Conservation (phyloP, 208 protist genomes). For the Leishmania gerbilli region DNA sequence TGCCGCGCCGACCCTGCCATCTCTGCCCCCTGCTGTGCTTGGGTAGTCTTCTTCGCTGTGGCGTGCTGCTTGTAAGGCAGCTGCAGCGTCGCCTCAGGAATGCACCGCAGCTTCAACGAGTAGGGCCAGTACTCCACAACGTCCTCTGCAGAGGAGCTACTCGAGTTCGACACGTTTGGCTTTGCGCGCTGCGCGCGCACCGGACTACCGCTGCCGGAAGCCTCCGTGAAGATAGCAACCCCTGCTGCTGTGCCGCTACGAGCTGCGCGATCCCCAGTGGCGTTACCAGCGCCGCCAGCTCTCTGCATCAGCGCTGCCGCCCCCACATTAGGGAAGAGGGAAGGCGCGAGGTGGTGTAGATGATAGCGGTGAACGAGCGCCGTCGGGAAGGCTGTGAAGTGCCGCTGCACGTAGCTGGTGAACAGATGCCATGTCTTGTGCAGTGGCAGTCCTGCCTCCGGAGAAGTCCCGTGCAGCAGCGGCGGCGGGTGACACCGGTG, state of each 20-base stretch:
- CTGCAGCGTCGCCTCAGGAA: constrained; percentile 33
- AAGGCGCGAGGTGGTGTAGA: constrained; percentile 59
- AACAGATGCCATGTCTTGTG: constrained; percentile 66
- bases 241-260: background rate
- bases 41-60: background rate
- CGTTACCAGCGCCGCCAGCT: background rate
- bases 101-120: constrained; percentile 48
- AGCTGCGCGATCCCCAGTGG: background rate
- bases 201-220: background rate
- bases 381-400: constrained; percentile 81
- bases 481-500: background rate
- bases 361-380: constrained; percentile 85
- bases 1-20: background rate
- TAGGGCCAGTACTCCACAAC: constrained; percentile 52
- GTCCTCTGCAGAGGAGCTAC: background rate
- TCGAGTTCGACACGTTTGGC: background rate
- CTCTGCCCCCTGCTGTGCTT: background rate
- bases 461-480: background rate
- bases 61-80: background rate
- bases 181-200: background rate
- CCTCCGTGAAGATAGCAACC: background rate
- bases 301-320: background rate
- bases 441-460: background rate
- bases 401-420: constrained; percentile 41
- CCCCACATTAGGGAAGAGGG: constrained; percentile 51